These are phyloP conservation scores for Primulina tabacum DNA, from an alignment of 257 asterid genomes.

Conservation along the genomic window DNA sequence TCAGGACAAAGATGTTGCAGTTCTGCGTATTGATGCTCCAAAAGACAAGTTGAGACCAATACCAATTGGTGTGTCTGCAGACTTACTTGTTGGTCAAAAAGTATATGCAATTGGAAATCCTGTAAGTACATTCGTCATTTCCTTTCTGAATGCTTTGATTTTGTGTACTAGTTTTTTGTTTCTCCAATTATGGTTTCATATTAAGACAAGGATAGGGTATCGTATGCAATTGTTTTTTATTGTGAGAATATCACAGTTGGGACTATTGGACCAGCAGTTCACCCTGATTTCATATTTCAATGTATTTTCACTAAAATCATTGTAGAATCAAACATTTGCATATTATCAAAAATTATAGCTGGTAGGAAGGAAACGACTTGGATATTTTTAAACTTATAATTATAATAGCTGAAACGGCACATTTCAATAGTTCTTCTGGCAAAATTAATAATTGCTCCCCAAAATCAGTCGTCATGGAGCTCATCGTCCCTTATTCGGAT, in stretches of 20 bases:
- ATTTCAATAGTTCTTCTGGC: no score
- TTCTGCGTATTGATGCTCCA: conserved; percentile 66
- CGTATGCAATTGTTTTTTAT: not conserved
- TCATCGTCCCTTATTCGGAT: not conserved
- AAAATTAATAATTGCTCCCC: no score
- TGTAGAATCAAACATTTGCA: no score
- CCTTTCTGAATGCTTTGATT: not conserved
- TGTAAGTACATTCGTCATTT: conserved; percentile 41
- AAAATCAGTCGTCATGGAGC: no score
- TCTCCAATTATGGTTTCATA: not conserved
- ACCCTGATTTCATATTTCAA: no score
- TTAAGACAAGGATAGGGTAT: not conserved
- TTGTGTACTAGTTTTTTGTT: not conserved
- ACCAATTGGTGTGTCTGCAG: conserved; percentile 88
- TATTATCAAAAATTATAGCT: no score
- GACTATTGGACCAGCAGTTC: no score
- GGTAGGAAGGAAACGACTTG: no score
- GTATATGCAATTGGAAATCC: conserved; percentile 97
- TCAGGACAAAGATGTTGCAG: conserved; percentile 99
- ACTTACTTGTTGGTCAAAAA: conserved; percentile 98
- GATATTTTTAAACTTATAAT: no score
- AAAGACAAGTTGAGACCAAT: conserved; percentile 80
- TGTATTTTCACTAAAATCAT: no score
- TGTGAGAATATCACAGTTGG: not conserved
- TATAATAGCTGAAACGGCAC: no score